Evolutionary conservation across 805 yeast species (phyloP), one percentile per base, ranked within the genome.

Genomic region (Cyberlindnera amylophila): DNA sequence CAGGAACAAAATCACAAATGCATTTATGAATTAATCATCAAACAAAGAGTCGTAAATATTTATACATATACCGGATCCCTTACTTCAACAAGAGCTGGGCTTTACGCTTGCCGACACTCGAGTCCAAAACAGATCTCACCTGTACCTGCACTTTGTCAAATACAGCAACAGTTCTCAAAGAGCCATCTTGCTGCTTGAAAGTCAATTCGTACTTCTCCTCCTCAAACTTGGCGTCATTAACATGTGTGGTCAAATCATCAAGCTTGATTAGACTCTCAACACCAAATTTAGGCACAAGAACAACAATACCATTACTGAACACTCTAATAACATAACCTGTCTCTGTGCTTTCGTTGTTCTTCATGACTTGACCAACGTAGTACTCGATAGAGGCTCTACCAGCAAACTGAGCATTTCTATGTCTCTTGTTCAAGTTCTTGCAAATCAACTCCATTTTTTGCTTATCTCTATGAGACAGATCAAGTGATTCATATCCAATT

Each of bases 331-430:
- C 82, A 55, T 87, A 90, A 9, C 98, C 99, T 50, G 87, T 89
- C 61, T 87, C 95, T 13, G 71, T 71, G 29, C 84, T 70, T 57
- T 86, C 89, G 54, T 81, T 82, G 59, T 81, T 82, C 62, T 87
- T 86, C 86, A 93, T 85, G 32, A 91, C 96, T 68, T 93, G 98
- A 8, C 99, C 99, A 38, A 93, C 99, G 58, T 87, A 93, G 66
- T 93, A 93, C 63, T 93, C 99, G 47, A 93, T 87, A 61, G 96
- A 86, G 16, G 99, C 97, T 61, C 99, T 77, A 30, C 99, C 99
- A 2, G 99, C 99, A 71, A 91, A 86, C 66, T 93, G 99, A 0
- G 99, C 99, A 61, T 93, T 93, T 65, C 99, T 80, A 63, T 93
- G 99, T 53, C 96, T 82, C 54, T 75, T 81, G 69, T 93, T 93